Evolutionary conservation across 768 basidiomycete species (phyloP).

Genomic region (Boletus huronensis): DNA sequence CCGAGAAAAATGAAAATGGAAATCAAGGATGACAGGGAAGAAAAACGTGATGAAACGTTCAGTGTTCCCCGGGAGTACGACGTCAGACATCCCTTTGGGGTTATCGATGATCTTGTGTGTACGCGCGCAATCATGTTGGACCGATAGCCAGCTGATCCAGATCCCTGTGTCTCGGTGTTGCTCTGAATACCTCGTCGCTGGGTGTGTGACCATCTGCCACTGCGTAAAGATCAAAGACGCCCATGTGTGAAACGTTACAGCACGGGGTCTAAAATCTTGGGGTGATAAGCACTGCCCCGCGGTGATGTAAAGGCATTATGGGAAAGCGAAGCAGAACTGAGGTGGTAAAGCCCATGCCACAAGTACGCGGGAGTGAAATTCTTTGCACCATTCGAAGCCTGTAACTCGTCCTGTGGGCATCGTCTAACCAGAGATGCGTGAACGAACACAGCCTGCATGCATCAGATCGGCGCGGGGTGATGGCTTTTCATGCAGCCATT

Average conservation of each 20-base stretch:
- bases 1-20: neutral
- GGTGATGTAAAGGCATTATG: neutral
- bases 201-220: neutral
- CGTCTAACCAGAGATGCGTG: neutral
- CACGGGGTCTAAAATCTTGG: neutral
- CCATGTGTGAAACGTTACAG: neutral
- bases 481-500: neutral
- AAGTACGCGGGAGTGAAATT: neutral
- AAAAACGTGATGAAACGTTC: neutral
- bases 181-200: too few relatives aligned
- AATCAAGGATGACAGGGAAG: neutral
- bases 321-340: neutral
- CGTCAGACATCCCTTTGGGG: neutral
- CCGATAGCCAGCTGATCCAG: neutral
- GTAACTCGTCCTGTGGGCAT: too few relatives aligned
- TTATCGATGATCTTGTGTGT: neutral
- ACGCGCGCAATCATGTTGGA: neutral
- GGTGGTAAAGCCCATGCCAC: neutral
- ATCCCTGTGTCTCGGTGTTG: too few relatives aligned
- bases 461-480: neutral
- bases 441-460: neutral
- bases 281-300: constrained; percentile 5
- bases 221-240: neutral
- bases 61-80: neutral
- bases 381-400: neutral